Percentiles rank a stretch among this genome's conserved stretches.
These are phyloP conservation scores for Xenoacremonium recifei DNA, from an alignment of 2,329 filamentous ascomycete species.

Conservation along the genomic window DNA sequence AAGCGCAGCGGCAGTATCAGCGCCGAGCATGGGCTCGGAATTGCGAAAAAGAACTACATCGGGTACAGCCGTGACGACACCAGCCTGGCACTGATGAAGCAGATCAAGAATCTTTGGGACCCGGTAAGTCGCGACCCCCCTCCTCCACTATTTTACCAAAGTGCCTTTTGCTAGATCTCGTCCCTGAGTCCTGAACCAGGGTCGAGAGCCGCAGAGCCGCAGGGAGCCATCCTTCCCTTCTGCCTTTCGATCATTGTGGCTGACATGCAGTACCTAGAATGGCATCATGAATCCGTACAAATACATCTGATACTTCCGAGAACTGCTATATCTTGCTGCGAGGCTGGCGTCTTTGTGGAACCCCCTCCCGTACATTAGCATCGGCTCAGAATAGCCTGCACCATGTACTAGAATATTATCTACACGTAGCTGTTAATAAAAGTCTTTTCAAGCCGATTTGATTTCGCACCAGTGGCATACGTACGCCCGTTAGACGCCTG, in stretches of 20 bases:
- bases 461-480: too few species aligned
- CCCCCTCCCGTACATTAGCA: too few species aligned
- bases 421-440: too few species aligned
- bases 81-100: slow-evolving; percentile 89
- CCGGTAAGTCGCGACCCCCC: slow-evolving; percentile 61
- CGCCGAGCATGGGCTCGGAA: slow-evolving; percentile 89
- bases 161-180: slow-evolving; percentile 1
- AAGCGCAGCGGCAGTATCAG: slow-evolving; percentile 89
- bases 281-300: slow-evolving; percentile 99
- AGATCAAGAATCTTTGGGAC: slow-evolving; percentile 92
- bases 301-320: slow-evolving; percentile 64
- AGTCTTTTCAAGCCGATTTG: too few species aligned
- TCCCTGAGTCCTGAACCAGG: too few species aligned
- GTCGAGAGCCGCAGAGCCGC: too few species aligned
- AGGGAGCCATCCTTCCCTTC: neutral
- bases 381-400: too few species aligned
- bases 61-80: slow-evolving; percentile 87
- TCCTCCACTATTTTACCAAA: slow-evolving; percentile 4
- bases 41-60: slow-evolving; percentile 95
- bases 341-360: too few species aligned
- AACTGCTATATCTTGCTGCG: too few species aligned
- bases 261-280: slow-evolving; percentile 57
- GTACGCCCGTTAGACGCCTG: too few species aligned
- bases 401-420: too few species aligned
- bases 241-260: slow-evolving; percentile 14